A percentile compares a stretch with the other conserved stretches of the same genome.
Conservation (phyloP, 2,329 filamentous ascomycete genomes). For the Rhytidhysteron rufulum region DNA sequence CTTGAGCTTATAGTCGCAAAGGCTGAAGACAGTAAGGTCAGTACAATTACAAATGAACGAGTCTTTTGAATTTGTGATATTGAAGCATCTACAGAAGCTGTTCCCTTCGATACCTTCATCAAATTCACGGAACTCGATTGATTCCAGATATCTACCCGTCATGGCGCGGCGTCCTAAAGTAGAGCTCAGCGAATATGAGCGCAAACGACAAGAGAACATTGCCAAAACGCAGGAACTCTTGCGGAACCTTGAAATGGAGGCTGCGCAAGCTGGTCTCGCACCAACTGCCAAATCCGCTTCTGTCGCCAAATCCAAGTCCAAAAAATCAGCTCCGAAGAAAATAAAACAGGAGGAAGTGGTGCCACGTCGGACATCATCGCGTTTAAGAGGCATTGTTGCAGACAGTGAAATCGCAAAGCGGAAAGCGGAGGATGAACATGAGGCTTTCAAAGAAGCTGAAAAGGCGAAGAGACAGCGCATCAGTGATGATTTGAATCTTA, state of each 20-base stretch:
- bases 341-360: slow-evolving; percentile 58
- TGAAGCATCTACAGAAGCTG: background rate
- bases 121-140: too few relatives aligned
- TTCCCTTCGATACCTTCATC: too few relatives aligned
- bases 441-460: slow-evolving; percentile 54
- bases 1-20: too few relatives aligned
- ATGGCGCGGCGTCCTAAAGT: slow-evolving; percentile 38
- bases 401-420: slow-evolving; percentile 66
- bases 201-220: slow-evolving; percentile 79
- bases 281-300: slow-evolving; percentile 48
- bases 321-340: slow-evolving; percentile 37
- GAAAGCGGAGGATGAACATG: slow-evolving; percentile 63
- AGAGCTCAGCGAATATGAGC: slow-evolving; percentile 80
- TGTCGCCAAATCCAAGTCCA: slow-evolving; percentile 44
- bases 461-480: slow-evolving; percentile 61
- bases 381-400: slow-evolving; percentile 59
- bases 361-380: slow-evolving; percentile 59
- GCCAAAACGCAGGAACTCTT: slow-evolving; percentile 79
- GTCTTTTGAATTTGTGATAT: background rate
- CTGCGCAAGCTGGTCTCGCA: slow-evolving; percentile 66
- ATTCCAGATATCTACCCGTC: slow-evolving; percentile 3
- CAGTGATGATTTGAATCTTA: slow-evolving; percentile 66
- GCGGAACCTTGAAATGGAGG: slow-evolving; percentile 67
- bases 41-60: background rate
- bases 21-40: too few relatives aligned